Percentiles rank a stretch among this genome's conserved stretches.
phyloP scores from a whole-genome alignment of 768 basidiomycete genomes.

The Leccinum subtestaceum region DNA sequence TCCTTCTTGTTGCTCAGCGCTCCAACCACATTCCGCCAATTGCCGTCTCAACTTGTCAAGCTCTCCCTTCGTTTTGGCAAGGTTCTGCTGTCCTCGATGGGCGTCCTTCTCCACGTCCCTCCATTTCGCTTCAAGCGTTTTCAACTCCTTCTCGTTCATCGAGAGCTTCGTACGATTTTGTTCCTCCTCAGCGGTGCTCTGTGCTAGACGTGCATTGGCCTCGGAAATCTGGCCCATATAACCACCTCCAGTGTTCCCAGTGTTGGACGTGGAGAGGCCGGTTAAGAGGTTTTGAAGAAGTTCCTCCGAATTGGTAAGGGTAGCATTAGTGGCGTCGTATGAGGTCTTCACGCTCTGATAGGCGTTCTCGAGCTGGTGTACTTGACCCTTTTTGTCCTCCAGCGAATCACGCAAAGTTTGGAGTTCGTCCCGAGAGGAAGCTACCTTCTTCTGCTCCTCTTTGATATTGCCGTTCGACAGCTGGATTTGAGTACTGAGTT shows the following conservation, averaged over 20 bases:
- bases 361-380: constrained; percentile 49
- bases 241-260: constrained; percentile 75
- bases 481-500: constrained; percentile 81
- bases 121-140: constrained; percentile 70
- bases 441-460: constrained; percentile 70
- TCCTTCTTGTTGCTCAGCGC: constrained; percentile 65
- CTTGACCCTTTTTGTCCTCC: constrained; percentile 56
- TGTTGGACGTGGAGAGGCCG: constrained; percentile 72
- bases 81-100: constrained; percentile 65
- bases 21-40: constrained; percentile 70
- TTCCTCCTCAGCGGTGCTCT: constrained; percentile 80
- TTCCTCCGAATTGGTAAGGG: constrained; percentile 76
- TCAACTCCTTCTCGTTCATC: constrained; percentile 78
- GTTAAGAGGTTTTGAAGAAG: constrained; percentile 94
- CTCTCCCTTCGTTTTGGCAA: constrained; percentile 56
- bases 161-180: constrained; percentile 73
- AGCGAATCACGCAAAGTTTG: constrained; percentile 59
- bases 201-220: constrained; percentile 70
- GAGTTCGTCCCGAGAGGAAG: constrained; percentile 51
- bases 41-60: constrained; percentile 54
- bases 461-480: constrained; percentile 71
- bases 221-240: constrained; percentile 96
- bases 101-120: constrained; percentile 86
- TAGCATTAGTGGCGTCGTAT: constrained; percentile 56
- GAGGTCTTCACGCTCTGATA: constrained; percentile 67